Conservation (phyloP, 495 filamentous ascomycete species). For the Sporormia fimetaria region DNA sequence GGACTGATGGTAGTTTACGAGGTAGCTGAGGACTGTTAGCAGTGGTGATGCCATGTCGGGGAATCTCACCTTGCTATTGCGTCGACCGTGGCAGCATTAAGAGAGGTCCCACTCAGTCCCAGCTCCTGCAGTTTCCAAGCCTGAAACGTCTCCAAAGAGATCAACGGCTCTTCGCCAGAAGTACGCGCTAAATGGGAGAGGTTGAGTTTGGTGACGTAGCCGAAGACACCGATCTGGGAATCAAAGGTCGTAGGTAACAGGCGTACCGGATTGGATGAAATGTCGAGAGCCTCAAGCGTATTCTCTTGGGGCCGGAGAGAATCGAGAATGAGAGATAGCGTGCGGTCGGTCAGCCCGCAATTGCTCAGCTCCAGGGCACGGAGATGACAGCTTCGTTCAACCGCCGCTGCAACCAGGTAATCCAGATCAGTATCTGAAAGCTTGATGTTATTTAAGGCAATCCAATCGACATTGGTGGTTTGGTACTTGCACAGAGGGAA, state of each 20-base stretch:
- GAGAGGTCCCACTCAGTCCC: conserved; percentile 50
- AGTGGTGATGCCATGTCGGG: conserved; percentile 14
- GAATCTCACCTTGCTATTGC: conserved; percentile 30
- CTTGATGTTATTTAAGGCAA: conserved; percentile 70
- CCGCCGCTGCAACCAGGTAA: conserved; percentile 55
- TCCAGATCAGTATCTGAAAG: conserved; percentile 74
- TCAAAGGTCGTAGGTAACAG: conserved; percentile 53
- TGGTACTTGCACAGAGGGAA: conserved; percentile 63
- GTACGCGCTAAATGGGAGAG: conserved; percentile 56
- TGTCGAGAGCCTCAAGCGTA: conserved; percentile 64
- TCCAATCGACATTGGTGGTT: conserved; percentile 68
- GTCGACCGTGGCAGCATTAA: conserved; percentile 40
- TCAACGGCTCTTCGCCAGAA: conserved; percentile 50
- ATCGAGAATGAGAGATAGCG: conserved; percentile 45
- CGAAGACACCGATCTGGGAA: conserved; percentile 52
- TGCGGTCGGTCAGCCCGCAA: conserved; percentile 56
- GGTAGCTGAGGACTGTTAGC: conserved; percentile 12
- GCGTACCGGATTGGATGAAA: conserved; percentile 65
- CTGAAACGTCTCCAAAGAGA: conserved; percentile 54
- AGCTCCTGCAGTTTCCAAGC: conserved; percentile 70
- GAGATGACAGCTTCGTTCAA: conserved; percentile 52
- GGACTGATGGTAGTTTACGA: conserved; percentile 40
- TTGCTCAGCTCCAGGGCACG: conserved; percentile 72
- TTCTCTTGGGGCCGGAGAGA: conserved; percentile 53
- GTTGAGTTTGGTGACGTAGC: conserved; percentile 59